Evolutionary conservation across 192 early-diverging fungal genomes (phyloP), one percentile per base, ranked within the genome.

Genomic region (Jimgerdemannia lactiflua): DNA sequence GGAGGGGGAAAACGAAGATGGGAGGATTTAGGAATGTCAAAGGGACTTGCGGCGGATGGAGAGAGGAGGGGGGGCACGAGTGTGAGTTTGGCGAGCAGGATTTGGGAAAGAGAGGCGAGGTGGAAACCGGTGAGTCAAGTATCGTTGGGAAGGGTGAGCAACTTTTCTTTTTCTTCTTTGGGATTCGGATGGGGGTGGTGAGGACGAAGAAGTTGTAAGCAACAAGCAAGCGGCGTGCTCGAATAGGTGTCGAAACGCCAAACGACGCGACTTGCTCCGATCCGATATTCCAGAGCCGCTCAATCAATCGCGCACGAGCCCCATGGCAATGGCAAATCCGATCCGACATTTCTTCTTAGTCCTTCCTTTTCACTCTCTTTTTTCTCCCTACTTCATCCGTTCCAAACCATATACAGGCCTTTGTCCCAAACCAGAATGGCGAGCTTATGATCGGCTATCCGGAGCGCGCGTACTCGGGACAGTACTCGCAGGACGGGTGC

Each of bases 401-500:
- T 29, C 29, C 42, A 42, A 64, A 74, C 20, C 17, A 65, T 0
- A 49, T 66, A 18, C 74, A 83, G 81, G 59, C 64, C 65, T 76
- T 82, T 65, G 44, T 82, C 49, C 83, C 82, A 2, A 76, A 80
- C 40, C 73, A 79, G 10, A 77, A 82, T 54, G 82, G 78, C 20
- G 75, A 73, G 41, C 78, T 85, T 4, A 43, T 89, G 17, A 79
- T 70, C 39, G 64, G 63, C 2, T 88, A 83, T 71, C 39, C 64
- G 3, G 70, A 75, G 7, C 69, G 79, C 3, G 83, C 84, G 14
- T 91, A 89, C 74, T 86, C 79, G 54, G 87, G 88, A 3, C 82
- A 88, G 74, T 91, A 86, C 73, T 87, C 88, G 54, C 70, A 73
- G 6, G 84, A 85, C 70, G 88, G 85, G 70, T 83, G 80, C 67